Percentiles rank a stretch among this genome's conserved stretches.
Conservation (phyloP, 306 rosid genomes). For the Citrullus amarus region DNA sequence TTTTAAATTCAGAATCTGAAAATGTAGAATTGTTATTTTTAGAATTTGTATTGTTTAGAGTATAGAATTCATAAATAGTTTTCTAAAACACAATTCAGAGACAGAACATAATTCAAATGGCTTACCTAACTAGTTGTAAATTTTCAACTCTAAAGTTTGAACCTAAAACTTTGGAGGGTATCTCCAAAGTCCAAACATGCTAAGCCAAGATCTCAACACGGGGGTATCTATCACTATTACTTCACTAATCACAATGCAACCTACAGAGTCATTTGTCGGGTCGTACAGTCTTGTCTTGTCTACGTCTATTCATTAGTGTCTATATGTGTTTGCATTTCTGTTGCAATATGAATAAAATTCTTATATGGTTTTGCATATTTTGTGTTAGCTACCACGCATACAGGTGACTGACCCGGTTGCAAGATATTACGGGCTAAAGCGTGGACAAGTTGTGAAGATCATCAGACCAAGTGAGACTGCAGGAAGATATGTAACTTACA, state of each 20-base stretch:
- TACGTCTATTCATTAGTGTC: background rate
- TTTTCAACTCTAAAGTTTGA: background rate
- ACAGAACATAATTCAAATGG: too few species aligned
- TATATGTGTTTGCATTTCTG: background rate
- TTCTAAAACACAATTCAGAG: too few species aligned
- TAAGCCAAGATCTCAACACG: too few species aligned
- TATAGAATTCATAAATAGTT: too few species aligned
- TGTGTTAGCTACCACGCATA: slow-evolving; percentile 65
- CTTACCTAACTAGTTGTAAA: too few species aligned
- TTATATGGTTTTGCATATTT: background rate
- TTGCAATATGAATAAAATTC: background rate
- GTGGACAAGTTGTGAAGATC: slow-evolving; percentile 92
- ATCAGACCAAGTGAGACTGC: slow-evolving; percentile 78
- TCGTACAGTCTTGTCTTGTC: too few species aligned
- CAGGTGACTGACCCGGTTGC: slow-evolving; percentile 79
- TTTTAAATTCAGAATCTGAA: too few species aligned
- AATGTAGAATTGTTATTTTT: too few species aligned
- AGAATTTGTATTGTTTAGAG: too few species aligned
- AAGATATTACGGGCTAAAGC: slow-evolving; percentile 75
- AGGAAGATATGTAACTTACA: slow-evolving; percentile 70
- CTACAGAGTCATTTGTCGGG: background rate
- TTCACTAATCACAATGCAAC: background rate
- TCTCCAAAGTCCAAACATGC: background rate
- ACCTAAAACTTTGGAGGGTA: background rate
- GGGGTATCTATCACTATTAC: background rate